Evolutionary conservation across 495 filamentous ascomycete species (phyloP).

Genomic region (Cladorrhinum samala): DNA sequence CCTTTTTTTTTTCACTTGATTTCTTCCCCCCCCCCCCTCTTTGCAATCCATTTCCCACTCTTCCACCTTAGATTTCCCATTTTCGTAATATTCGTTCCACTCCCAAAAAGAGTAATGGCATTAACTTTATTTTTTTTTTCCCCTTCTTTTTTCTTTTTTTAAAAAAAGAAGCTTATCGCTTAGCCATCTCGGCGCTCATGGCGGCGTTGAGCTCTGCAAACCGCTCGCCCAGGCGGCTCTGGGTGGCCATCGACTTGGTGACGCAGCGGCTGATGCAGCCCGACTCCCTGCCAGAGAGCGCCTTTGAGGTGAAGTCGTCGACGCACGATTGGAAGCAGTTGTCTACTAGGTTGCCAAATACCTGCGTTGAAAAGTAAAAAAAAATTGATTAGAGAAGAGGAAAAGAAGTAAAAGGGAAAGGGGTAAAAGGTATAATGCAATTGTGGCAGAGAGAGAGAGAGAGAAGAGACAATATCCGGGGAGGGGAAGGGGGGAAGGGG

Average conservation of each 20-base stretch:
- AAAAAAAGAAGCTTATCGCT: constrained; percentile 2
- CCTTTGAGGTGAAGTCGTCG: constrained; percentile 97
- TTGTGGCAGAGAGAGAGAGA: too few relatives aligned
- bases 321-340: constrained; percentile 95
- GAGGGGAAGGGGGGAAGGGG: neutral
- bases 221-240: constrained; percentile 76
- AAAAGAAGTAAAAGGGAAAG: constrained; percentile 1
- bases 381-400: neutral
- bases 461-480: neutral
- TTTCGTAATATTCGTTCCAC: too few relatives aligned
- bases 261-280: constrained; percentile 89
- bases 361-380: constrained; percentile 44
- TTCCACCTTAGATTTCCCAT: too few relatives aligned
- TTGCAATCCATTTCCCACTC: too few relatives aligned
- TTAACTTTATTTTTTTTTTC: too few relatives aligned
- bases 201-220: constrained; percentile 92
- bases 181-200: constrained; percentile 65
- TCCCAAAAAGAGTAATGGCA: too few relatives aligned
- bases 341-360: constrained; percentile 94
- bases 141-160: too few relatives aligned
- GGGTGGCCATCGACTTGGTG: constrained; percentile 86
- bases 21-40: too few relatives aligned
- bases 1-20: too few relatives aligned
- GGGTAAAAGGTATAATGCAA: too few relatives aligned
- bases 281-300: constrained; percentile 76